phyloP scores from a whole-genome alignment of 148 eudicot species.

The Fagopyrum esculentum region DNA sequence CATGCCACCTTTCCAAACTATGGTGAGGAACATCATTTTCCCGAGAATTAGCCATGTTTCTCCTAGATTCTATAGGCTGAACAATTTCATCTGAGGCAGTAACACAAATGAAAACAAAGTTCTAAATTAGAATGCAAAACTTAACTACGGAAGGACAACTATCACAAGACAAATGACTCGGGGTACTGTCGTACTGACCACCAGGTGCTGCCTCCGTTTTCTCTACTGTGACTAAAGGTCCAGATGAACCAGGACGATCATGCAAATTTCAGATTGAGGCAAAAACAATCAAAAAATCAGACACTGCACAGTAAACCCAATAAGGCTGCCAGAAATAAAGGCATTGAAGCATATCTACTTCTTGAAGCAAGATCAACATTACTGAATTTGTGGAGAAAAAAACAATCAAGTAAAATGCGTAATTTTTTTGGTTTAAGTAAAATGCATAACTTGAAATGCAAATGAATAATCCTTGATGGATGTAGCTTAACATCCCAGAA shows the following conservation, averaged over 20 bases:
- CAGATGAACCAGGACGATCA: slow-evolving; percentile 57
- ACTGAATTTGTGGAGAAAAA: neutral
- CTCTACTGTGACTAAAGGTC: slow-evolving; percentile 30
- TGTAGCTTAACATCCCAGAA: neutral
- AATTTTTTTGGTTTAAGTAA: no score
- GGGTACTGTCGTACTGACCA: slow-evolving; percentile 33
- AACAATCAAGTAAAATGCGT: neutral
- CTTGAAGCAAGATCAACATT: neutral
- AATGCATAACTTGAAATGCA: neutral
- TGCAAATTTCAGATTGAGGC: slow-evolving; percentile 43
- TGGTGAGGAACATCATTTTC: slow-evolving; percentile 51
- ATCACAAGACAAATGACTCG: neutral
- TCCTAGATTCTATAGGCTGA: slow-evolving; percentile 28
- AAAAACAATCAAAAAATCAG: neutral
- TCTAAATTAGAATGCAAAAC: neutral
- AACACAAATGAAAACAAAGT: neutral
- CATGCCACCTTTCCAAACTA: slow-evolving; percentile 68
- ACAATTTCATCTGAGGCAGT: slow-evolving; percentile 28
- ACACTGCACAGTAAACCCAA: neutral
- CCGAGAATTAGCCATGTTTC: slow-evolving; percentile 39
- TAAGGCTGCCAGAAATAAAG: neutral
- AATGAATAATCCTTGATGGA: neutral
- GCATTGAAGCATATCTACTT: neutral
- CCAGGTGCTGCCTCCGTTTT: slow-evolving; percentile 28
- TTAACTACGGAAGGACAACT: neutral